phyloP scores from a whole-genome alignment of 1,284 basidiomycete species.

The Chiua sp. region DNA sequence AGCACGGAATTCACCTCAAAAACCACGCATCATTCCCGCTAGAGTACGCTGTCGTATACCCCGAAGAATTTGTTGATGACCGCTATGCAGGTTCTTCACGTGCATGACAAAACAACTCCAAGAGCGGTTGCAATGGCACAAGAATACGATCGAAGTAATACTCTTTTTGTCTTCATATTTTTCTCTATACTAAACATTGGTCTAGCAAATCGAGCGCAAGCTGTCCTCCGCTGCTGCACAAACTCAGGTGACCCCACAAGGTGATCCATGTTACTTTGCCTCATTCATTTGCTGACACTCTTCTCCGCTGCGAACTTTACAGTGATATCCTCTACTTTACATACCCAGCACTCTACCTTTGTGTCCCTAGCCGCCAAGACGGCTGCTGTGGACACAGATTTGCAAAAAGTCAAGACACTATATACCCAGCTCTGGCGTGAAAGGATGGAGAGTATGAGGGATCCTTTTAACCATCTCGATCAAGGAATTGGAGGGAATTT shows the following conservation, averaged over 20 bases:
- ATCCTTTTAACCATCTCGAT: constrained; percentile 74
- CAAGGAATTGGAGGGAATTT: constrained; percentile 56
- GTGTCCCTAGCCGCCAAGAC: constrained; percentile 74
- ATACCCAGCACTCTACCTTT: constrained; percentile 77
- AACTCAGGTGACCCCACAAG: constrained; percentile 66
- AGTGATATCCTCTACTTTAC: constrained; percentile 75
- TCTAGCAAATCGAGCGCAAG: constrained; percentile 82
- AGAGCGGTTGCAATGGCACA: constrained; percentile 76
- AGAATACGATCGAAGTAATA: constrained; percentile 74
- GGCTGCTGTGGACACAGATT: constrained; percentile 67
- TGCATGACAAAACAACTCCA: constrained; percentile 76
- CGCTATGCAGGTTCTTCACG: constrained; percentile 64
- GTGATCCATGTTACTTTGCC: constrained; percentile 39
- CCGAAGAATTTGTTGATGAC: neutral
- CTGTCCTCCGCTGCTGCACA: constrained; percentile 67
- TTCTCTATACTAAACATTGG: constrained; percentile 4
- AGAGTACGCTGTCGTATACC: constrained; percentile 57
- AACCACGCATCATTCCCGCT: constrained; percentile 80
- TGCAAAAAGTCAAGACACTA: constrained; percentile 69
- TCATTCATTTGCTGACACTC: neutral
- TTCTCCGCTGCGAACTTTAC: neutral
- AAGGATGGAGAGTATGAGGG: constrained; percentile 72
- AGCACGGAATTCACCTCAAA: constrained; percentile 69
- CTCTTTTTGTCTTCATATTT: constrained; percentile 14
- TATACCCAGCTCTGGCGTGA: constrained; percentile 68